Base-by-base conservation (phyloP, 192 early-diverging fungal species). In the Coemansia sp. region DNA sequence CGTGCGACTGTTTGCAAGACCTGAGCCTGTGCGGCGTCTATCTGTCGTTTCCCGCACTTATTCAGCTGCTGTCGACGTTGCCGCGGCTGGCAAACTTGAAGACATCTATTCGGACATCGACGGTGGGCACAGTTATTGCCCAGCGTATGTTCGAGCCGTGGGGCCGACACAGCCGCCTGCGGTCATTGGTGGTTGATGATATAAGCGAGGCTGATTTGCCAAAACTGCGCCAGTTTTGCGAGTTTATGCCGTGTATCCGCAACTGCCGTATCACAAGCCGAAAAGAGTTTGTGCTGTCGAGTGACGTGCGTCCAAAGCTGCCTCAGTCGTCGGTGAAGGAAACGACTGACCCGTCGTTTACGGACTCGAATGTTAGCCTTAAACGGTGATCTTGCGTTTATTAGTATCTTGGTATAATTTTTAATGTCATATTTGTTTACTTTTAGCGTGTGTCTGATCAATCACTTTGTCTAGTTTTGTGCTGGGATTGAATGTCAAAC, bases 81-180 rank as follows among this genome's bases (percentile, higher is more conserved):
- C 72, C 72, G 43, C 65, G 57, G 11, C 54, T 81, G 54, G 48
- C 65, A 47, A 65, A 65, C 41, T 69, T 81, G 41, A 81, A 81
- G 32, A 69, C 74, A 50, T 68, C 72, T 60, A 72, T 81, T 23
- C 61, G 78, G 24, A 54, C 62, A 20, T 63, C 69, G 27, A 59
- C 73, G 2, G 72, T 75, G 1, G 78, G 78, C n/a, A 72, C 78
- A 8, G 62, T 66, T 1, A 58, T 81, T 26, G 74, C 78, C 10
- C 45, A 35, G 35, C 72, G 62, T 26, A 81, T 81, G 78, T 81
- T 81, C 59, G 78, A 81, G 65, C 78, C 78, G n/a, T 81, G 78
- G 78, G 78, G 78, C 29, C 69, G 73, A 22, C 78, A 81, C 57
- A 66, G 78, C 50, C 54, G 66, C 0, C 61, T 81, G 65, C 68